Base-by-base conservation (phyloP, 2,329 filamentous ascomycete species). In the Pezicula carpinea region DNA sequence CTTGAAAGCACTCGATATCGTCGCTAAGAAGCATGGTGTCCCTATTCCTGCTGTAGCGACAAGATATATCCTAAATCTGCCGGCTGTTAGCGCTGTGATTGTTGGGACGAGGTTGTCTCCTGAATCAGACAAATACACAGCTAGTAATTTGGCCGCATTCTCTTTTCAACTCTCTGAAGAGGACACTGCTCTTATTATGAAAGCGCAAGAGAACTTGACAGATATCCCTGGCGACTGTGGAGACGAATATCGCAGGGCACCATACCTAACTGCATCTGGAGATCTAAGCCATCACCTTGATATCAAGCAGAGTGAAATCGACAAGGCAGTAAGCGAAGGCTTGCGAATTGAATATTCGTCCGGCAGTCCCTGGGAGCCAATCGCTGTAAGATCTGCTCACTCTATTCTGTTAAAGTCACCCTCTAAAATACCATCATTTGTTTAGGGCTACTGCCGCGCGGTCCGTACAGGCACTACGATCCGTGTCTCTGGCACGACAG, bases 161-260 rank as follows among this genome's bases (percentile, higher is more conserved):
- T 46, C 36, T 4, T 42, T 49, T 26, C n/a, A 17, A 5, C 23
- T 49, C 13, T 15, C 19, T 8, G 47, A 49, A 13, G 47, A 49
- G 23, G 47, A 49, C n/a, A 41, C 19, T 13, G 15, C 31, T 10
- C 32, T 49, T 17, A 51, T 51, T 39, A 13, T 18, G 26, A 23
- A 45, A 17, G 59, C 62, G 3, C 61, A 64, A 46, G 42, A 52
- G 31, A 51, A 26, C 2, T 44, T 65, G 38, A 35, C 11, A 4
- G 59, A 63, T 43, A 55, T 66, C 6, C 60, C 62, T 4, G 63
- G 63, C 5, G 63, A 66, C 39, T 64, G 63, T 43, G 63, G 63
- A 10, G 63, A 65, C 26, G 63, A 66, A 39, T 66, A 65, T 46
- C 53, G 62, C 1, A 44, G 61, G n/a, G 44, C 51, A n/a, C 64